Percentiles rank a stretch among this genome's conserved stretches.
phyloP scores from a whole-genome alignment of 2,329 filamentous ascomycete species.

The Colletotrichum nymphaeae region DNA sequence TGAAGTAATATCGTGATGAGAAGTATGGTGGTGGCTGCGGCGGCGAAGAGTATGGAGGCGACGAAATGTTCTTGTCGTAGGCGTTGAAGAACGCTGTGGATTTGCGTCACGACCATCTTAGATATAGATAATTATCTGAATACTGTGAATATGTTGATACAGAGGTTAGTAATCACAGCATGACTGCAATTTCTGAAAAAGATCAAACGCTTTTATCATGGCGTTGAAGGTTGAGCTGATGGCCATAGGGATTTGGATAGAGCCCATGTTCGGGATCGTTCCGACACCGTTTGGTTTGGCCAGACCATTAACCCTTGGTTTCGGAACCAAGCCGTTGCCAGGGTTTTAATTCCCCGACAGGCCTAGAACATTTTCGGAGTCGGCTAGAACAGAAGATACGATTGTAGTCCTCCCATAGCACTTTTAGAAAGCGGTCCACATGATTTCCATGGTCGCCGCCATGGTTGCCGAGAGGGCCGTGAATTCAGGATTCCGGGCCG shows the following conservation, averaged over 20 bases:
- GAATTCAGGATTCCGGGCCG: not conserved
- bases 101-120: not conserved
- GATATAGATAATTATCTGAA: not conserved
- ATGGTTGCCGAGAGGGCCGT: not conserved
- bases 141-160: not conserved
- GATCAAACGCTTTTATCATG: not conserved
- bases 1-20: not conserved
- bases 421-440: not conserved
- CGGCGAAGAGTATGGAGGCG: not conserved
- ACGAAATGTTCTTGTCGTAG: not conserved
- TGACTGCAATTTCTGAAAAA: not conserved
- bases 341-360: not conserved
- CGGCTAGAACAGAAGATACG: not conserved
- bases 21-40: not conserved
- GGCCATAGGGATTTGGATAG: not conserved
- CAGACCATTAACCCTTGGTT: not conserved
- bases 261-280: not conserved
- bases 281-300: not conserved
- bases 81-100: not conserved
- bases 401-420: not conserved
- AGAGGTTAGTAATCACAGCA: not conserved
- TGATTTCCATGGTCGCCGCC: not conserved
- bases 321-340: not conserved
- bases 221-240: not conserved
- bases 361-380: not conserved